Percentiles rank a stretch among this genome's conserved stretches.
phyloP scores from a whole-genome alignment of 257 asterid species.

The Capsicum rhomboideum region DNA sequence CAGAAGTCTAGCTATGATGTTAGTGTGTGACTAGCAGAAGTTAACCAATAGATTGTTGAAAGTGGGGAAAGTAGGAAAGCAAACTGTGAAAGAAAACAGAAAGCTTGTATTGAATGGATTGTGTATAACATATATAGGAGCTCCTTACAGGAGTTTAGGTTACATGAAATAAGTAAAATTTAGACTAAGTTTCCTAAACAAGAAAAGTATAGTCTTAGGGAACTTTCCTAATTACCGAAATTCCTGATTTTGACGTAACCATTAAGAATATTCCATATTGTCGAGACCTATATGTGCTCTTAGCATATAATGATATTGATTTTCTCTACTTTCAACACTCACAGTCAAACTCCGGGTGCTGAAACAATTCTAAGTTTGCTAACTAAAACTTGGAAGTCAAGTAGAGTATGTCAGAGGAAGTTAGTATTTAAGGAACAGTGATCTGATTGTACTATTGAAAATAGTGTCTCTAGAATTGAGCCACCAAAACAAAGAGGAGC shows the following conservation, averaged over 20 bases:
- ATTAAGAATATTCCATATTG: not conserved
- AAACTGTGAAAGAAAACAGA: not conserved
- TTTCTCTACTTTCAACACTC: not conserved
- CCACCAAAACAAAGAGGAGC: not conserved
- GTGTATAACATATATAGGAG: not conserved
- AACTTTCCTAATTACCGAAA: not conserved
- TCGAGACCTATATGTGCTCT: not conserved
- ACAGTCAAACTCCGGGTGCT: not conserved
- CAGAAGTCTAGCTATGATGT: not conserved
- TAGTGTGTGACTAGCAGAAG: too few species aligned
- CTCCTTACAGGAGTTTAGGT: not conserved
- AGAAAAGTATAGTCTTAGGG: not conserved
- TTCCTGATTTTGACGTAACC: not conserved
- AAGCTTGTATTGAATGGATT: not conserved
- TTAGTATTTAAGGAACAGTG: not conserved
- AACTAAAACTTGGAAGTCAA: not conserved
- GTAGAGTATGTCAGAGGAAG: not conserved
- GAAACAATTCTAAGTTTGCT: not conserved
- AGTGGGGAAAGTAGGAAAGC: not conserved
- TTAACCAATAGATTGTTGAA: not conserved
- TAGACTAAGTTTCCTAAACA: not conserved
- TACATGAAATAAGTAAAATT: not conserved
- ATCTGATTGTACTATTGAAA: not conserved
- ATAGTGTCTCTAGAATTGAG: not conserved
- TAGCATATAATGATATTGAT: not conserved